Evolutionary conservation across 495 filamentous ascomycete genomes (phyloP).

Genomic region (Penicillium cosmopolitanum): DNA sequence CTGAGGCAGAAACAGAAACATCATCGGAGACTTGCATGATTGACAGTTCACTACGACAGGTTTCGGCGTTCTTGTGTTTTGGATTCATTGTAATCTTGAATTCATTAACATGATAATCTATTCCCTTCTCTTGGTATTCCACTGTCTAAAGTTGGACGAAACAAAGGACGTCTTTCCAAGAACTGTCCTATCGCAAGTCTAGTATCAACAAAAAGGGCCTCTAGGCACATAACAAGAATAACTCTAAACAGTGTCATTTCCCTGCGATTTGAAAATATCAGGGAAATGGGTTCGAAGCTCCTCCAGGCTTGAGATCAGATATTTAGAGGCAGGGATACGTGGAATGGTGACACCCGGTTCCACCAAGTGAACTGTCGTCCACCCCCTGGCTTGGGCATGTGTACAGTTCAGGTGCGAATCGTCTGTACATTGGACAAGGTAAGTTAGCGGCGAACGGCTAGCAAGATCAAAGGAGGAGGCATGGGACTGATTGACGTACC

Average conservation of each 20-base stretch:
- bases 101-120: slow-evolving; percentile 1
- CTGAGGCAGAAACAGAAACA: slow-evolving; percentile 21
- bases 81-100: background rate
- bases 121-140: background rate
- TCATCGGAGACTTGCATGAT: too few relatives aligned
- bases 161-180: background rate
- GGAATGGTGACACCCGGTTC: slow-evolving; percentile 69
- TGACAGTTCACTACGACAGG: too few relatives aligned
- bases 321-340: slow-evolving; percentile 60
- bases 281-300: slow-evolving; percentile 76
- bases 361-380: slow-evolving; percentile 80
- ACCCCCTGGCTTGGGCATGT: slow-evolving; percentile 73
- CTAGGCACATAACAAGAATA: background rate
- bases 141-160: background rate
- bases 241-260: slow-evolving; percentile 15
- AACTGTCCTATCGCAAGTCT: background rate
- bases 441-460: background rate
- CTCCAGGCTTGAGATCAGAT: slow-evolving; percentile 70
- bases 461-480: background rate
- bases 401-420: slow-evolving; percentile 79
- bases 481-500: slow-evolving; percentile 54
- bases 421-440: slow-evolving; percentile 53
- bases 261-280: slow-evolving; percentile 65
- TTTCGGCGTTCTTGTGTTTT: background rate
- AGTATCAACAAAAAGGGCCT: background rate